Evolutionary conservation across 768 basidiomycete species (phyloP).

Genomic region (Tricholoma hemisulphureum): DNA sequence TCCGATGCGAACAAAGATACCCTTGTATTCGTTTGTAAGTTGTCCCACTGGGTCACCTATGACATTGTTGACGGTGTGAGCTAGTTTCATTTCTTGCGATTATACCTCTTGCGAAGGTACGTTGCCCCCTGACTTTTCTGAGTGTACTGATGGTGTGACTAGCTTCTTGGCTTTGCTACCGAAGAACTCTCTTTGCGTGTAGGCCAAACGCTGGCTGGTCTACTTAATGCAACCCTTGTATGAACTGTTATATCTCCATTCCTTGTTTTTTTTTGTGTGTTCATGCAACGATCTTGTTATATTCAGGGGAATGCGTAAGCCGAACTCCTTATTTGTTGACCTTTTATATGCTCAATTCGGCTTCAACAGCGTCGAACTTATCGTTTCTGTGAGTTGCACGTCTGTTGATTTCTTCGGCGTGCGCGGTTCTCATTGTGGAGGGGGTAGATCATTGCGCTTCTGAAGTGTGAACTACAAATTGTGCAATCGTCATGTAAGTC

Average conservation of each 20-base stretch:
- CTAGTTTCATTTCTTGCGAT: slow-evolving; percentile 79
- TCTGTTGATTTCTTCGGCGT: not conserved
- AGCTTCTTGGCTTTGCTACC: slow-evolving; percentile 82
- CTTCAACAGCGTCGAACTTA: slow-evolving; percentile 56
- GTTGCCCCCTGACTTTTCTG: not conserved
- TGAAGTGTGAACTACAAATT: slow-evolving; percentile 59
- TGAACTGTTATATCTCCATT: slow-evolving; percentile 17
- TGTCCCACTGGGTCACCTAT: not conserved
- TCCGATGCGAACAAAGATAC: slow-evolving; percentile 44
- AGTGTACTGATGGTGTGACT: not conserved
- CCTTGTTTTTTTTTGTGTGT: slow-evolving; percentile 6
- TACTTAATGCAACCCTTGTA: slow-evolving; percentile 83
- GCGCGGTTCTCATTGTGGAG: not conserved
- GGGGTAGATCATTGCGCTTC: slow-evolving; percentile 48
- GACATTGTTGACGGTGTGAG: not conserved
- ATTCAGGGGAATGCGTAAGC: slow-evolving; percentile 51
- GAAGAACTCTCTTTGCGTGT: slow-evolving; percentile 82
- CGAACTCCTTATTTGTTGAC: not conserved
- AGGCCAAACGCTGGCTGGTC: slow-evolving; percentile 79
- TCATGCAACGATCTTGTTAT: slow-evolving; percentile 39
- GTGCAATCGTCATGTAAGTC: slow-evolving; percentile 80
- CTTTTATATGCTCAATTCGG: not conserved
- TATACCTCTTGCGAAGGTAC: slow-evolving; percentile 78
- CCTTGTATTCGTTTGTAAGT: slow-evolving; percentile 72
- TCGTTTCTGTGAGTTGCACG: slow-evolving; percentile 63